Percentiles rank a stretch among this genome's conserved stretches.
These are phyloP conservation scores for Centaurea solstitialis DNA, from an alignment of 129 eudicot genomes.

Conservation along the genomic window DNA sequence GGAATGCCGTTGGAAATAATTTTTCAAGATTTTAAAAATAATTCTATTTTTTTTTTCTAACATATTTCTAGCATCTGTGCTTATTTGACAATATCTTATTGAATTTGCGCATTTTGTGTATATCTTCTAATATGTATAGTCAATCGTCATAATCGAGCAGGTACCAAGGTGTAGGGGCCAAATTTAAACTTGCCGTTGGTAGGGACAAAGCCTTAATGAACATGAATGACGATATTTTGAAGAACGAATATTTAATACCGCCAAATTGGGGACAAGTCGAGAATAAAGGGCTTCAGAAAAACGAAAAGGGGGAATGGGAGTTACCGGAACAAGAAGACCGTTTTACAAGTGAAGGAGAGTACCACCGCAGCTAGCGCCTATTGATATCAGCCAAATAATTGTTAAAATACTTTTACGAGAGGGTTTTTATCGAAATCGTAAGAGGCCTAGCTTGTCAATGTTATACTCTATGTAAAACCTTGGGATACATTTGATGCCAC, in stretches of 20 bases:
- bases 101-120: not conserved
- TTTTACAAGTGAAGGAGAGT: slow-evolving; percentile 15
- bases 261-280: slow-evolving; percentile 52
- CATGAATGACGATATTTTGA: slow-evolving; percentile 43
- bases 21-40: too few species aligned
- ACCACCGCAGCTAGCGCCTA: too few species aligned
- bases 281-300: slow-evolving; percentile 38
- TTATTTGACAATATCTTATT: not conserved
- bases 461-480: not conserved
- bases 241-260: slow-evolving; percentile 38
- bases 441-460: not conserved
- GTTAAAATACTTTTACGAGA: too few species aligned
- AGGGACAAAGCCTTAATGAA: slow-evolving; percentile 56
- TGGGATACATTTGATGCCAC: not conserved
- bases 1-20: too few species aligned
- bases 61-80: not conserved
- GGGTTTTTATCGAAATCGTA: too few species aligned
- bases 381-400: too few species aligned
- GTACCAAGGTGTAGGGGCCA: slow-evolving; percentile 41
- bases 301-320: slow-evolving; percentile 35
- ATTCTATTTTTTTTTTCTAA: too few species aligned
- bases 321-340: slow-evolving; percentile 34
- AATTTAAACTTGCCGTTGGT: slow-evolving; percentile 35
- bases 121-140: not conserved
- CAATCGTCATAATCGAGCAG: slow-evolving; percentile 12